These are phyloP conservation scores for Colletotrichum cereale DNA, from an alignment of 2,329 filamentous ascomycete genomes.

Conservation along the genomic window DNA sequence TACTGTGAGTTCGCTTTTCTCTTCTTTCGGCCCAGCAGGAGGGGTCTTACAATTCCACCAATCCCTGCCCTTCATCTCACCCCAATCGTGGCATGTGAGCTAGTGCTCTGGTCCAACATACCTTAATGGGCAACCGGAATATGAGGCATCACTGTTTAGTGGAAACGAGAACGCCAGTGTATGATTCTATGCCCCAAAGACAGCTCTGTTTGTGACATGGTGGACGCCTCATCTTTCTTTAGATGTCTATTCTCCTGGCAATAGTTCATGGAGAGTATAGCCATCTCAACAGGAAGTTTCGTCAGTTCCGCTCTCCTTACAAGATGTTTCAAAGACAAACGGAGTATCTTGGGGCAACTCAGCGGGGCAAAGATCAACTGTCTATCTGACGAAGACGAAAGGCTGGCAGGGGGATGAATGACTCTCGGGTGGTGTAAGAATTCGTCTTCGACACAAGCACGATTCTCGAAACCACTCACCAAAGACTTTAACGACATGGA, in stretches of 20 bases:
- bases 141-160: neutral
- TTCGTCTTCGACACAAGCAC: too few species aligned
- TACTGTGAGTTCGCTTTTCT: slow-evolving; percentile 46
- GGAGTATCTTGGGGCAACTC: too few species aligned
- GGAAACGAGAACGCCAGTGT: neutral
- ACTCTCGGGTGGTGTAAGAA: neutral
- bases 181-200: too few species aligned
- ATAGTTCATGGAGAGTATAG: neutral
- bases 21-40: slow-evolving; percentile 7
- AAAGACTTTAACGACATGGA: too few species aligned
- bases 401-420: neutral
- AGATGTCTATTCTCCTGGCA: neutral
- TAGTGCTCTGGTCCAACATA: slow-evolving; percentile 6
- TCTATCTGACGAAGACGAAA: neutral
- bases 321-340: neutral
- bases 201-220: neutral
- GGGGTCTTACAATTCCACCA: neutral
- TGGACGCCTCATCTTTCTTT: too few species aligned
- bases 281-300: neutral
- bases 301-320: neutral
- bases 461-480: neutral
- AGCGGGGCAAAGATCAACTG: neutral
- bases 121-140: neutral
- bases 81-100: neutral
- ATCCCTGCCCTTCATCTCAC: neutral